Percentiles rank a stretch among this genome's conserved stretches.
phyloP scores from a whole-genome alignment of 2,329 filamentous ascomycete species.

The Nigrograna mackinnonii region DNA sequence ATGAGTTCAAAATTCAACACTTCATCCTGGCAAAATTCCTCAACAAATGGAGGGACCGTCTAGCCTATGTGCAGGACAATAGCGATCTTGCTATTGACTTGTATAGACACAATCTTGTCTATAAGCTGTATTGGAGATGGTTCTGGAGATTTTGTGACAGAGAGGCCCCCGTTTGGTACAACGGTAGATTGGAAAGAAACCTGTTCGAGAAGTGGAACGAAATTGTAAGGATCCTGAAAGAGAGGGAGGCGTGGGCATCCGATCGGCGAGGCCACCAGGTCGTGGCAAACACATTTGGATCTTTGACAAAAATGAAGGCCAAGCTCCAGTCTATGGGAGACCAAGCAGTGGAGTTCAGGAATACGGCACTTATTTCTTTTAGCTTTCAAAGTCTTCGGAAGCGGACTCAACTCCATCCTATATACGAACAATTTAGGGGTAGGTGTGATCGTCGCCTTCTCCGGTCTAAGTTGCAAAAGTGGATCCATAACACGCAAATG shows the following conservation, averaged over 20 bases:
- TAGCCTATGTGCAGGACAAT: slow-evolving; percentile 38
- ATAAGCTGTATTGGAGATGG: slow-evolving; percentile 37
- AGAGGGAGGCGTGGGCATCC: slow-evolving; percentile 26
- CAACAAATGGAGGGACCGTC: slow-evolving; percentile 53
- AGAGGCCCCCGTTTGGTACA: slow-evolving; percentile 36
- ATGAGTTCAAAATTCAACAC: slow-evolving; percentile 57
- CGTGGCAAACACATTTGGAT: slow-evolving; percentile 25
- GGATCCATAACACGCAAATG: slow-evolving; percentile 49
- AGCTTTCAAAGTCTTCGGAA: slow-evolving; percentile 32
- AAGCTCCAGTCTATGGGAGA: slow-evolving; percentile 31
- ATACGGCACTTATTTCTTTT: slow-evolving; percentile 19
- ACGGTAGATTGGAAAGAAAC: slow-evolving; percentile 25
- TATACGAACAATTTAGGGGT: slow-evolving; percentile 47
- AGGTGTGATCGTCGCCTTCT: slow-evolving; percentile 51
- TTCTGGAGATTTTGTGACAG: slow-evolving; percentile 41
- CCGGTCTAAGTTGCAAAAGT: slow-evolving; percentile 51
- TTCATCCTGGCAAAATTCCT: slow-evolving; percentile 61
- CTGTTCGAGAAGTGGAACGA: slow-evolving; percentile 32
- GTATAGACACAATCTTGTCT: slow-evolving; percentile 37
- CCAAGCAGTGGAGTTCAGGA: slow-evolving; percentile 39
- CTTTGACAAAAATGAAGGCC: slow-evolving; percentile 22
- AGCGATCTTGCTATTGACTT: slow-evolving; percentile 32
- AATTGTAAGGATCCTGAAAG: slow-evolving; percentile 23
- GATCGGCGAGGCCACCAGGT: slow-evolving; percentile 24
- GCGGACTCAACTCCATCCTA: slow-evolving; percentile 46